phyloP scores from a whole-genome alignment of 305 asterid species.

The Fraxinus ornus region DNA sequence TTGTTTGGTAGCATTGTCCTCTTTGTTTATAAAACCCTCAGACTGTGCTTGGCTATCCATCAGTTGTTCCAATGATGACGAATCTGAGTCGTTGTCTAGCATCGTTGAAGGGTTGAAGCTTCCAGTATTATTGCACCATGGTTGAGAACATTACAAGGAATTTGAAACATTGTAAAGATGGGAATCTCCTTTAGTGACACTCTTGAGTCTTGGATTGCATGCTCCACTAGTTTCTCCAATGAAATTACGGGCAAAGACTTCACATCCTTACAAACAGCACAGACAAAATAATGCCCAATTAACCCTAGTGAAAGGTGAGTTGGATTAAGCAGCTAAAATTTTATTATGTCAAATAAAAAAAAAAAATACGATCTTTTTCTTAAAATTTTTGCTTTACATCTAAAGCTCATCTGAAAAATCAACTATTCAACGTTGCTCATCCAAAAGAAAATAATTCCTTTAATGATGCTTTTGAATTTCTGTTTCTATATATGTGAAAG shows the following conservation, averaged over 20 bases:
- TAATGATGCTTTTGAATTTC: neutral
- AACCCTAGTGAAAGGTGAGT: neutral
- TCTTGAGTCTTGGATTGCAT: neutral
- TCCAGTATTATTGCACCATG: neutral
- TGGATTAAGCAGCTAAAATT: neutral
- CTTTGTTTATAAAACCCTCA: slow-evolving; percentile 16
- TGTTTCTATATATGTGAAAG: neutral
- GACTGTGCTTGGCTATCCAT: slow-evolving; percentile 40
- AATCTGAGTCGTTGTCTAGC: neutral
- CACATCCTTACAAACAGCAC: neutral
- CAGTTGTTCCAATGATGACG: slow-evolving; percentile 33
- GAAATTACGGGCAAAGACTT: neutral
- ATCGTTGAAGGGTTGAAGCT: neutral
- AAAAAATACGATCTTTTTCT: neutral
- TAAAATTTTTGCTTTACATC: neutral
- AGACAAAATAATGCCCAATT: neutral
- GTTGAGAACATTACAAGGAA: neutral
- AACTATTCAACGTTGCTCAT: neutral
- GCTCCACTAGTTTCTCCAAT: neutral
- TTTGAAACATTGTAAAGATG: neutral
- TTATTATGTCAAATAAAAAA: neutral
- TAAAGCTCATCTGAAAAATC: neutral
- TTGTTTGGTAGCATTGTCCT: neutral
- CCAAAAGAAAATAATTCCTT: neutral
- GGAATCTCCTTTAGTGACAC: neutral